Evolutionary conservation across 1,284 basidiomycete genomes (phyloP).

Genomic region (Microbotryum intermedium): DNA sequence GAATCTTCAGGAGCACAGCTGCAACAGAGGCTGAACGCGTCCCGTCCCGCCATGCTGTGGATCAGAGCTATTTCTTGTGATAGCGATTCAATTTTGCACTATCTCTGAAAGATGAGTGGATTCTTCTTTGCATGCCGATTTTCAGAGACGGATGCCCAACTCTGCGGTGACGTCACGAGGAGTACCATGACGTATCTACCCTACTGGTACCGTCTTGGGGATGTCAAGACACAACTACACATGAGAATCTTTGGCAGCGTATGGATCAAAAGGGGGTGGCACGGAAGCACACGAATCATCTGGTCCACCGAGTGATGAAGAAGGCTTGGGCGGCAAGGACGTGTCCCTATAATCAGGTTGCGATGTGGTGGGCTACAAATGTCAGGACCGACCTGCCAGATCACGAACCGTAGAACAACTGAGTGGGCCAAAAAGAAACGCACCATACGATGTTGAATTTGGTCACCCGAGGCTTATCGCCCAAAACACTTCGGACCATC

Average conservation of each 20-base stretch:
- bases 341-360: too few relatives aligned
- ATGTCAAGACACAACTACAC: too few relatives aligned
- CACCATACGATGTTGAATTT: conserved; percentile 50
- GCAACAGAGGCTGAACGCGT: not conserved
- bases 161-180: not conserved
- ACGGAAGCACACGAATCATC: too few relatives aligned
- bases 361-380: too few relatives aligned
- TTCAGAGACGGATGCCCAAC: not conserved
- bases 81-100: not conserved
- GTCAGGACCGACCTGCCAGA: too few relatives aligned
- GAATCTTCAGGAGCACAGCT: not conserved
- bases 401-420: too few relatives aligned
- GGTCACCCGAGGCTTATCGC: conserved; percentile 87
- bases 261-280: too few relatives aligned
- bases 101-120: not conserved
- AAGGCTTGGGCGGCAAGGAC: too few relatives aligned
- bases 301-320: too few relatives aligned
- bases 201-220: too few relatives aligned
- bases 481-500: conserved; percentile 74
- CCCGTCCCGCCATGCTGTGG: not conserved
- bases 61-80: not conserved
- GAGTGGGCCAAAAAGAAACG: not conserved
- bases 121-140: not conserved
- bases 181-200: not conserved
- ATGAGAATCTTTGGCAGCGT: too few relatives aligned